Conservation (phyloP, 345 rosid species). For the Fremontodendron californicum region DNA sequence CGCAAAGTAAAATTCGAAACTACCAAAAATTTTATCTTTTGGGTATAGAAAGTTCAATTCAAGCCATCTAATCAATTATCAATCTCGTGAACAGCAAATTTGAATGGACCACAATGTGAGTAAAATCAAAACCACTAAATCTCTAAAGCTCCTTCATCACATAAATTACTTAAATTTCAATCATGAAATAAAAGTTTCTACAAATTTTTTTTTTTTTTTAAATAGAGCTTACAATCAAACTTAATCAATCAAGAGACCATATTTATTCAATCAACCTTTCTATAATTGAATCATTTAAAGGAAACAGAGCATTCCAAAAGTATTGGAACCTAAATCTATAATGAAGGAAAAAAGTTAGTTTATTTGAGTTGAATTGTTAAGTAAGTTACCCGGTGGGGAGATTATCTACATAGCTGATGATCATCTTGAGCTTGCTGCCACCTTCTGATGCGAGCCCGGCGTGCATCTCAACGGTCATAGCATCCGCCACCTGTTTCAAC, state of each 20-base stretch:
- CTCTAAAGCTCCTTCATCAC: not conserved
- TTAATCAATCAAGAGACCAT: not conserved
- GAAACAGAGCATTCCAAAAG: not conserved
- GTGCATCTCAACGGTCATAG: constrained; percentile 91
- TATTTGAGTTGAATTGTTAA: not conserved
- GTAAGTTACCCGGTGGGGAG: constrained; percentile 76
- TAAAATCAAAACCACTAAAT: not conserved
- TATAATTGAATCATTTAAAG: not conserved
- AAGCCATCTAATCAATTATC: not conserved
- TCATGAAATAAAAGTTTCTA: not conserved
- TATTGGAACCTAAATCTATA: not conserved
- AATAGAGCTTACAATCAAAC: not conserved
- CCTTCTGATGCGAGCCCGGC: constrained; percentile 89
- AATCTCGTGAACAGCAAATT: not conserved
- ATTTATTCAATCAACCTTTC: not conserved
- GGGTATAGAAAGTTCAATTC: not conserved
- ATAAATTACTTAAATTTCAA: not conserved
- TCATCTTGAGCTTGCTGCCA: constrained; percentile 90
- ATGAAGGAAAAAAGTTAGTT: not conserved
- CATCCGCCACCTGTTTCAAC: constrained; percentile 77
- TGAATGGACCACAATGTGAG: not conserved
- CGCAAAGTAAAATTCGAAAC: not conserved
- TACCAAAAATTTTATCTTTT: not conserved
- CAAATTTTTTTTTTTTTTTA: not conserved
- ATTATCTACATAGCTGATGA: constrained; percentile 88